Evolutionary conservation across 768 basidiomycete species (phyloP), one percentile per base, ranked within the genome.

Genomic region (Basidioascus undulatus): DNA sequence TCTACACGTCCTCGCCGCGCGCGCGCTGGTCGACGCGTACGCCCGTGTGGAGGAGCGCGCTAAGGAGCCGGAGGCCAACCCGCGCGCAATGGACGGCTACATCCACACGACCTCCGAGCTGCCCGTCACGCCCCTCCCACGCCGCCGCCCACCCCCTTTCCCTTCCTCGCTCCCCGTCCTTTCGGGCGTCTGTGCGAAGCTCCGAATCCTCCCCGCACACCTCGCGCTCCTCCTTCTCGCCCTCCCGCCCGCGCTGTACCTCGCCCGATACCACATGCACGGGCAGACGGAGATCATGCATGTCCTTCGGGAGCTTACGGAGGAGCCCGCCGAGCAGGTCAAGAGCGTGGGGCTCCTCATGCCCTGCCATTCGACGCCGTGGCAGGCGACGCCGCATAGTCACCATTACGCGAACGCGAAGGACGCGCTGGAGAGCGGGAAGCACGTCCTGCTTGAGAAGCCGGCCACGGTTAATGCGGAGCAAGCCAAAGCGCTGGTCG

Each of bases 331-430:
- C 5, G 52, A 61, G 7, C 61, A 72, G 16, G 59, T 76, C 20
- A 47, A 48, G 5, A 63, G 67, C 16, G 59, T 89, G 18, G 83
- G 80, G 1, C 73, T 83, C 51, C 59, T 94, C 18, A 87, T 84
- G 80, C 89, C 92, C 9, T 98, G 92, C 47, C 89, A 98, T 59
- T 92, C 87, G 18, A 82, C 80, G 1, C 89, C 89, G 5, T 84
- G 80, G 61, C 77, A 82, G 52, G n/a, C n/a, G n/a, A 82, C 82
- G 3, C 84, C 84, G 3, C 80, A 89, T 54, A 76, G 78, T 1
- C 63, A 67, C 44, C 84, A 89, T 61, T 80, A 82, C 55, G 61
- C 64, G 45, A 79, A 80, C 51, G 70, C 80, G 0, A 59, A 74
- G 48, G 74, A 69, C 42, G 76, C 77, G 7, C 69, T 87, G 50